A percentile compares a stretch with the other conserved stretches of the same genome.
Conservation (phyloP, 805 yeast genomes). For the Debaryomyces castellii region DNA sequence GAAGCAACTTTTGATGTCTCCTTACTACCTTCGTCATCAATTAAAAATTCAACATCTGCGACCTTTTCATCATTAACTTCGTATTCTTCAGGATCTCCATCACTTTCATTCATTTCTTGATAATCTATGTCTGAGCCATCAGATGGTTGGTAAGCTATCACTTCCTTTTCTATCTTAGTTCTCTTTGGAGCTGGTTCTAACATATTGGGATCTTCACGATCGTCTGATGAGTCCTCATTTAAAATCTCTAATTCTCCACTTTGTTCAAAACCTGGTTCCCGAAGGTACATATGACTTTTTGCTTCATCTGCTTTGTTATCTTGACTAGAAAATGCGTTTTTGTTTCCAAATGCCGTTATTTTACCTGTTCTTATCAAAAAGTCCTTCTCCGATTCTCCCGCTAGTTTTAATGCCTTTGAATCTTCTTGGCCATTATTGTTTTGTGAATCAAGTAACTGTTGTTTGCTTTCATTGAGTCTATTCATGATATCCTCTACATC, state of each 20-base stretch:
- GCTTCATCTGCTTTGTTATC: slow-evolving; percentile 26
- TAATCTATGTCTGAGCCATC: background rate
- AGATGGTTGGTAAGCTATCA: too few relatives aligned
- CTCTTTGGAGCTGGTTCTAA: slow-evolving; percentile 1
- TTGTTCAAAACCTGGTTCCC: slow-evolving; percentile 49
- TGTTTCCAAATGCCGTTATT: slow-evolving; percentile 87
- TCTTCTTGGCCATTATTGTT: slow-evolving; percentile 13
- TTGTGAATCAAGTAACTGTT: slow-evolving; percentile 36
- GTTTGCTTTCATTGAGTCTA: slow-evolving; percentile 34
- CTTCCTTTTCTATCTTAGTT: slow-evolving; percentile 4
- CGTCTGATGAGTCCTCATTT: slow-evolving; percentile 9
- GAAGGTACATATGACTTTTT: slow-evolving; percentile 43
- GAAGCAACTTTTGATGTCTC: background rate
- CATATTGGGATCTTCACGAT: slow-evolving; percentile 18
- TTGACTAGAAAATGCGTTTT: slow-evolving; percentile 53
- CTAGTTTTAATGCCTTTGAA: slow-evolving; percentile 36
- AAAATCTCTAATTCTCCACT: slow-evolving; percentile 20
- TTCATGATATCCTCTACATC: slow-evolving; percentile 59
- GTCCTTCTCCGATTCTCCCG: slow-evolving; percentile 79
- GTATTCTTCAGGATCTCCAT: slow-evolving; percentile 13
- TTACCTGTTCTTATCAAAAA: slow-evolving; percentile 85
- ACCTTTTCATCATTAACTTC: slow-evolving; percentile 15
- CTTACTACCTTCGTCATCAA: background rate
- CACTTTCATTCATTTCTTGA: slow-evolving; percentile 1
- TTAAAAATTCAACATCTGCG: slow-evolving; percentile 6